These are phyloP conservation scores for Colletotrichum lini DNA, from an alignment of 2,329 filamentous ascomycete genomes.

Conservation along the genomic window DNA sequence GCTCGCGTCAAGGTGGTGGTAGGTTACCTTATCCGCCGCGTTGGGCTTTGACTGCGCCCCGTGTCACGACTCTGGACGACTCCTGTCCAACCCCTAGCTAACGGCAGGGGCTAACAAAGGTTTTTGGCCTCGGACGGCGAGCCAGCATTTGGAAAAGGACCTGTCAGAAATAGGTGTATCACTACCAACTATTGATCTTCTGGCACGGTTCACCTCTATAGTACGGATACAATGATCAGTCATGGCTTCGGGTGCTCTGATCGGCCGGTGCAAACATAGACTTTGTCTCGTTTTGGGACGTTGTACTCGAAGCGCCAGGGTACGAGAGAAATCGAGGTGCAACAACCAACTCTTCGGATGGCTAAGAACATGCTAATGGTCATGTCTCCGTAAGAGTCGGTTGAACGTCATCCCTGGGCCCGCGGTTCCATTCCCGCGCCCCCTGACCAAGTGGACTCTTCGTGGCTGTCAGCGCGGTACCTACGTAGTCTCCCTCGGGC, in stretches of 20 bases:
- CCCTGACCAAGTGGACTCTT: slow-evolving; percentile 14
- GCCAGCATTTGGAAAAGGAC: slow-evolving; percentile 13
- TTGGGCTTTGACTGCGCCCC: slow-evolving; percentile 32
- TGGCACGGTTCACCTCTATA: no score
- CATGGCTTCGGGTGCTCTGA: neutral
- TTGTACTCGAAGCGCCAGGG: neutral
- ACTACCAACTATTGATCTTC: neutral
- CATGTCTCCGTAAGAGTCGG: neutral
- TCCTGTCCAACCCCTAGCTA: slow-evolving; percentile 23
- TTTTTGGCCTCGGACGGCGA: neutral
- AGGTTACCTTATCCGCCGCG: slow-evolving; percentile 1
- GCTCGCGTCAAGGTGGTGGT: neutral
- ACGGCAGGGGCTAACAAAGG: slow-evolving; percentile 9
- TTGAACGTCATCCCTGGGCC: slow-evolving; percentile 27
- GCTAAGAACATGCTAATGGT: no score
- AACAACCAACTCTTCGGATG: no score
- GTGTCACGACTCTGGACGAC: slow-evolving; percentile 16
- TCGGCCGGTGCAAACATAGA: neutral
- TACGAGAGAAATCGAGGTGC: neutral
- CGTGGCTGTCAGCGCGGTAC: slow-evolving; percentile 7
- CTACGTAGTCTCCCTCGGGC: slow-evolving; percentile 19
- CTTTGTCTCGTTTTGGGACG: neutral
- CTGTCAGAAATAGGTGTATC: slow-evolving; percentile 18
- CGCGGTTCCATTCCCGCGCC: slow-evolving; percentile 12
- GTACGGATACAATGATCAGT: neutral